These are phyloP conservation scores for Metrosideros polymorpha DNA, from an alignment of 441 rosid species.

Conservation along the genomic window DNA sequence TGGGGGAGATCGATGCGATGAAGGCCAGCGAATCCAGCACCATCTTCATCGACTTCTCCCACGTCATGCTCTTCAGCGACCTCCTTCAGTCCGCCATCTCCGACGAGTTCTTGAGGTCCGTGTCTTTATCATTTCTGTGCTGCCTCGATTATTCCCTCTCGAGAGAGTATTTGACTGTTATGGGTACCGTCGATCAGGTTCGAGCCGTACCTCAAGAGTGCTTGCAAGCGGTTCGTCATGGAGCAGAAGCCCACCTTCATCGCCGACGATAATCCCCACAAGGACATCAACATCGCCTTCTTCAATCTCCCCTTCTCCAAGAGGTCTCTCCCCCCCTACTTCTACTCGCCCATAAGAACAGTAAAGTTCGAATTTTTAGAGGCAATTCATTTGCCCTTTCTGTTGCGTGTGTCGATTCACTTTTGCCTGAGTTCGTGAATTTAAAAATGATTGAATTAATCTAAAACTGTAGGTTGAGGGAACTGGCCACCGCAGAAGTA, in stretches of 20 bases:
- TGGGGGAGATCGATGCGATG: constrained; percentile 70
- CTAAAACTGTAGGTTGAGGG: constrained; percentile 48
- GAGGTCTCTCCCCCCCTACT: constrained; percentile 18
- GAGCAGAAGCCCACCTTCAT: constrained; percentile 61
- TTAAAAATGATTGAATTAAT: not conserved
- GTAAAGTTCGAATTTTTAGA: not conserved
- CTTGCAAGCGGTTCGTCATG: constrained; percentile 86
- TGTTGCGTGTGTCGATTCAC: not conserved
- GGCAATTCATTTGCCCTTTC: not conserved
- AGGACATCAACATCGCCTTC: constrained; percentile 82
- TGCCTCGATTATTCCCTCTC: not conserved
- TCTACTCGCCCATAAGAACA: not conserved
- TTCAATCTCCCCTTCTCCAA: constrained; percentile 77
- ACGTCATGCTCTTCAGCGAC: constrained; percentile 76
- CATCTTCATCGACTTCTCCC: constrained; percentile 84
- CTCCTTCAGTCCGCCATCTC: constrained; percentile 79
- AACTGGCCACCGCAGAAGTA: constrained; percentile 72
- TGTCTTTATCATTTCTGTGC: not conserved
- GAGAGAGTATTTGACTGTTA: not conserved
- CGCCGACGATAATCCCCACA: constrained; percentile 72
- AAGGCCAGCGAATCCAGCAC: constrained; percentile 64
- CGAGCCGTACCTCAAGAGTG: constrained; percentile 76
- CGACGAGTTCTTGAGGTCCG: constrained; percentile 70
- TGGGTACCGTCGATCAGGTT: constrained; percentile 24
- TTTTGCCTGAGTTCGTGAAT: not conserved